phyloP scores from a whole-genome alignment of 768 basidiomycete genomes.

The Naematelia encephala region DNA sequence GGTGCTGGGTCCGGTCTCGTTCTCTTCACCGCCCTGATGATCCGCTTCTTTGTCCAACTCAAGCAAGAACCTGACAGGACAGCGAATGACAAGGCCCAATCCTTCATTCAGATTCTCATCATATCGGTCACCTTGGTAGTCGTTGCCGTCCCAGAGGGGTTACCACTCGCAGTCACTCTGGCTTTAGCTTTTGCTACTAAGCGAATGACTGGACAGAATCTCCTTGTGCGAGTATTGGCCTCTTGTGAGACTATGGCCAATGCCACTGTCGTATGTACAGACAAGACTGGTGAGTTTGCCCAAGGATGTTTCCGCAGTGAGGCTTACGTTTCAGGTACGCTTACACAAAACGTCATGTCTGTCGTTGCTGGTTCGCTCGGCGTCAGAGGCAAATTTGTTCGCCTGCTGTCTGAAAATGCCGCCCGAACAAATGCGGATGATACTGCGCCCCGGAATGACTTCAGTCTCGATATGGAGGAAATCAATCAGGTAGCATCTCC shows the following conservation, averaged over 20 bases:
- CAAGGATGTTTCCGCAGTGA: neutral
- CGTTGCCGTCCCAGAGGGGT: slow-evolving; percentile 84
- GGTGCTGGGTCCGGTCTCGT: slow-evolving; percentile 76
- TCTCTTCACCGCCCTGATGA: slow-evolving; percentile 81
- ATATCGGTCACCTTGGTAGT: slow-evolving; percentile 90
- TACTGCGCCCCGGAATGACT: slow-evolving; percentile 57
- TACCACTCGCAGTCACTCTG: slow-evolving; percentile 92
- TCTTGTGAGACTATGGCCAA: slow-evolving; percentile 99
- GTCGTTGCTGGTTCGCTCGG: slow-evolving; percentile 95
- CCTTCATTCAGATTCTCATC: slow-evolving; percentile 88
- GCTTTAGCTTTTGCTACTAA: slow-evolving; percentile 96
- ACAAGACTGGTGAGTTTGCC: slow-evolving; percentile 37
- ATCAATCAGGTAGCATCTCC: slow-evolving; percentile 65
- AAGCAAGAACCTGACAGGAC: slow-evolving; percentile 64
- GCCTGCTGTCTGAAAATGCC: slow-evolving; percentile 67
- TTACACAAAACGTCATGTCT: slow-evolving; percentile 92
- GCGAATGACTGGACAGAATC: slow-evolving; percentile 93
- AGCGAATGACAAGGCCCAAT: slow-evolving; percentile 76
- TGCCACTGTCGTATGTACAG: slow-evolving; percentile 70
- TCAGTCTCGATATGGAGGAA: slow-evolving; percentile 75
- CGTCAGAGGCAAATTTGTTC: slow-evolving; percentile 90
- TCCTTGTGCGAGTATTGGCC: slow-evolving; percentile 90
- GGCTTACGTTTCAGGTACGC: slow-evolving; percentile 62
- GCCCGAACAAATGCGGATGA: slow-evolving; percentile 61
- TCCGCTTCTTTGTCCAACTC: slow-evolving; percentile 89